These are phyloP conservation scores for Podospora comata DNA, from an alignment of 495 filamentous ascomycete species.

Conservation along the genomic window DNA sequence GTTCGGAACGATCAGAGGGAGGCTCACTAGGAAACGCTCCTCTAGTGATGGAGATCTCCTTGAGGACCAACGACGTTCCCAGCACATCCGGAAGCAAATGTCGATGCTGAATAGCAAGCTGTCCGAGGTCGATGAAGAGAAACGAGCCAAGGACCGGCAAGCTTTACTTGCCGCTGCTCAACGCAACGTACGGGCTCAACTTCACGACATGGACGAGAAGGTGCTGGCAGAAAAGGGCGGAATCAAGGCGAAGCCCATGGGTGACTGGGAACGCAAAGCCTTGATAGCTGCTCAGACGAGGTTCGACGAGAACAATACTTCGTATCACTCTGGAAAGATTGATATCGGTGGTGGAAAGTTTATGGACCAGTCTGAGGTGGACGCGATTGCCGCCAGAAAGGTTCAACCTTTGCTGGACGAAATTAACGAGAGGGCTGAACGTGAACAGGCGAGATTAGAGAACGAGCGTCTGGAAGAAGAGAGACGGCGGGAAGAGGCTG, in stretches of 20 bases:
- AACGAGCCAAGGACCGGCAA: conserved; percentile 69
- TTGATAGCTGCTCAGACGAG: conserved; percentile 62
- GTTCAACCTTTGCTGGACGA: conserved; percentile 92
- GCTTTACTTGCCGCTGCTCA: conserved; percentile 74
- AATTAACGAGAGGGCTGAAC: conserved; percentile 72
- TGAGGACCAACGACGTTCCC: conserved; percentile 65
- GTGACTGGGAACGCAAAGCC: conserved; percentile 77
- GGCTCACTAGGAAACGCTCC: conserved; percentile 59
- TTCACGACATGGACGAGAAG: conserved; percentile 76
- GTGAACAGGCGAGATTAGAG: conserved; percentile 58
- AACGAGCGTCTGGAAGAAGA: conserved; percentile 50
- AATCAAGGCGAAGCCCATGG: conserved; percentile 62
- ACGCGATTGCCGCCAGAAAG: conserved; percentile 71
- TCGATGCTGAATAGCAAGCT: conserved; percentile 65
- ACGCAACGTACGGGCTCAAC: conserved; percentile 73
- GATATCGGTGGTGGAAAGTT: conserved; percentile 78
- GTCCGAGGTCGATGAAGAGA: conserved; percentile 67
- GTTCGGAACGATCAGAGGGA: conserved; percentile 52
- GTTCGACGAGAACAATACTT: conserved; percentile 48
- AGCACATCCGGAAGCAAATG: conserved; percentile 77
- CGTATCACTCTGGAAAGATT: conserved; percentile 55
- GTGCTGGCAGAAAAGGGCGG: conserved; percentile 75
- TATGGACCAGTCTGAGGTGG: conserved; percentile 74
- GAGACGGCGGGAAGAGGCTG: conserved; percentile 44
- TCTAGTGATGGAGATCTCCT: conserved; percentile 62